These are phyloP conservation scores for Uncinocarpus reesii DNA, from an alignment of 2,329 filamentous ascomycete genomes.

Conservation along the genomic window DNA sequence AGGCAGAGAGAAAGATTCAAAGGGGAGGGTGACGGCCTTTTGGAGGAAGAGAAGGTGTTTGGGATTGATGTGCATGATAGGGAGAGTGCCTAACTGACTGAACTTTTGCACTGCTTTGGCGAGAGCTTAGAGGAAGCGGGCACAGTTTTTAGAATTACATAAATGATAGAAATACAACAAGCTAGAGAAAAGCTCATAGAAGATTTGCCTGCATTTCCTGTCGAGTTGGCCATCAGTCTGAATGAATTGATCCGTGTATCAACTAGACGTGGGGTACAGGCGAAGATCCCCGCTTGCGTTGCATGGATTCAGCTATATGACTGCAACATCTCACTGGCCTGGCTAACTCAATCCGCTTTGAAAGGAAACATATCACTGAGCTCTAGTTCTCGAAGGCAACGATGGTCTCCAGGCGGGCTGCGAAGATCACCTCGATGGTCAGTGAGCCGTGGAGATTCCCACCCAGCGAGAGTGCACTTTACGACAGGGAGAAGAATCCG, in stretches of 20 bases:
- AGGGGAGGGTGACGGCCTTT: constrained; percentile 9
- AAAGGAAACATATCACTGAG: not conserved
- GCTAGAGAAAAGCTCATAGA: not conserved
- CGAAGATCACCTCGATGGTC: constrained; percentile 20
- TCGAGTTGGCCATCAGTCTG: too few relatives aligned
- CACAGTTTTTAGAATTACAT: not conserved
- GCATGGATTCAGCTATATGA: too few relatives aligned
- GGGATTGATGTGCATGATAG: constrained; percentile 9
- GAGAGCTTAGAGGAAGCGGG: not conserved
- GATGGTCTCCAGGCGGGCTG: constrained; percentile 25
- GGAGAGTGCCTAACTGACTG: constrained; percentile 6
- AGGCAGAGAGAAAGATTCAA: constrained; percentile 1
- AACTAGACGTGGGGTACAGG: too few relatives aligned
- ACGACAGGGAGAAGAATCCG: constrained; percentile 25
- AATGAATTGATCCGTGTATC: too few relatives aligned
- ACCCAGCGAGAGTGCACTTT: constrained; percentile 17
- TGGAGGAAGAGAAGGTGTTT: constrained; percentile 11
- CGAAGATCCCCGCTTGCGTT: too few relatives aligned
- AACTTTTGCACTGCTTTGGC: not conserved
- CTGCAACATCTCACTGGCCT: too few relatives aligned
- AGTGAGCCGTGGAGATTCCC: constrained; percentile 24
- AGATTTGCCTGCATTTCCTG: too few relatives aligned
- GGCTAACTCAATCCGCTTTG: too few relatives aligned
- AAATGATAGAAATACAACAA: constrained; percentile 1
- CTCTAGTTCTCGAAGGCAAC: not conserved